Base-by-base conservation (phyloP, 208 protist genomes). In the Crithidia sp. region DNA sequence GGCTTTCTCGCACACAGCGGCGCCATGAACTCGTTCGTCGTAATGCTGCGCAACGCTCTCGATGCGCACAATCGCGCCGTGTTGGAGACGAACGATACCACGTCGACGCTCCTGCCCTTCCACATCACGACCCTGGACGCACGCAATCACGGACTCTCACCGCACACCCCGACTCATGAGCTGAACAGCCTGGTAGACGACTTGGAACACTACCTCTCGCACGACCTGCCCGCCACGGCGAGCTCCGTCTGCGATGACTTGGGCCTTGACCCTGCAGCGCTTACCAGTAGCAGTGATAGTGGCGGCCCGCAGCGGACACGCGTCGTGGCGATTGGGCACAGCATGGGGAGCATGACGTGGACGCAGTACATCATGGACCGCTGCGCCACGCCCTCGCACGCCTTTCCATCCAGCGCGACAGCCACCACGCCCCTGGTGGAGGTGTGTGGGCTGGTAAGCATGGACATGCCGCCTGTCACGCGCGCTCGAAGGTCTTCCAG, bases 271-370 rank as follows among this genome's bases (percentile, higher is more conserved):
- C 8, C 50, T 12, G 8, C 8, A 17, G n/a, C 16, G 8, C 8
- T 17, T 12, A 5, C 6, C 50, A 5, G 16, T 5, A 7, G 16
- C 40, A 17, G 43, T 50, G 73, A 37, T 17, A 63, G 45, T 14
- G 8, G 40, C 10, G 28, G 39, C 5, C 8, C 55, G 37, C 13
- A 47, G 55, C 45, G 50, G 12, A 28, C 13, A 41, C 68, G 68
- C 13, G 71, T 88, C 17, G 47, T 93, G 7, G 88, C 80, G 6
- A 71, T 93, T 49, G 88, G 88, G 2, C 88, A 90, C 54, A 89
- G 85, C 66, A 93, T 93, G 88, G 88, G 88, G 16, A 82, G 82
- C 39, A 67, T 80, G 43, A 82, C 77, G 50, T 88, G 82, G 82
- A 71, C 76, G 36, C 76, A 82, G 40, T 86, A 82, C 74, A 61